Conservation (phyloP, 371 early-diverging fungal species). For the Mucor plumbeus region DNA sequence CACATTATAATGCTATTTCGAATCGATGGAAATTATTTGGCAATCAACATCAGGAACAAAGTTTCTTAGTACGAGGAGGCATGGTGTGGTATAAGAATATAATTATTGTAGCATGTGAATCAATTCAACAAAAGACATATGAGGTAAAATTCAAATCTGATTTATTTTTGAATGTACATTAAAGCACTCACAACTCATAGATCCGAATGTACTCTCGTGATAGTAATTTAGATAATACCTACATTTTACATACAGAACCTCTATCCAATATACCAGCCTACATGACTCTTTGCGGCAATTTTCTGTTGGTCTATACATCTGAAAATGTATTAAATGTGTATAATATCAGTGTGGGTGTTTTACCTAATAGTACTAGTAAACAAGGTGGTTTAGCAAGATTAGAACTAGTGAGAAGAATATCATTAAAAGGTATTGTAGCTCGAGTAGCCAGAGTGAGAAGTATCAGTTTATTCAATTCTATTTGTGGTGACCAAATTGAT, state of each 20-base stretch:
- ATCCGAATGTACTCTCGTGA: constrained; percentile 81
- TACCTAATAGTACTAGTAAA: neutral
- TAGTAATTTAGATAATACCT: constrained; percentile 70
- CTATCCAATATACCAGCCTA: constrained; percentile 52
- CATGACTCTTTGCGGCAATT: constrained; percentile 61
- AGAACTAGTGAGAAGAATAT: constrained; percentile 67
- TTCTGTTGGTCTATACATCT: constrained; percentile 69
- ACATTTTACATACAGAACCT: constrained; percentile 61
- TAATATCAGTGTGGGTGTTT: constrained; percentile 21
- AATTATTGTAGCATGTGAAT: constrained; percentile 70
- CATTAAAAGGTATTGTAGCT: constrained; percentile 69
- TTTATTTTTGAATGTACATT: too few species aligned
- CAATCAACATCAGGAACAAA: constrained; percentile 84
- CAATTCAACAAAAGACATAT: constrained; percentile 45
- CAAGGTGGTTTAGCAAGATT: constrained; percentile 32
- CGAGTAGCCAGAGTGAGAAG: constrained; percentile 59
- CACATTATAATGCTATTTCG: constrained; percentile 75
- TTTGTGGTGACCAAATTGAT: constrained; percentile 46
- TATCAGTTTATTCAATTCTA: constrained; percentile 55
- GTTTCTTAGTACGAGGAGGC: constrained; percentile 75
- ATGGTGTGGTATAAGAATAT: constrained; percentile 80
- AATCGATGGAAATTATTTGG: constrained; percentile 89
- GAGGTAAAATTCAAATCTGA: constrained; percentile 58
- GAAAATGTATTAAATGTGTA: constrained; percentile 70
- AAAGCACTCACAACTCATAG: constrained; percentile 21